Base-by-base conservation (phyloP, 2,329 filamentous ascomycete genomes). In the Phaeophleospora eucalypticola region DNA sequence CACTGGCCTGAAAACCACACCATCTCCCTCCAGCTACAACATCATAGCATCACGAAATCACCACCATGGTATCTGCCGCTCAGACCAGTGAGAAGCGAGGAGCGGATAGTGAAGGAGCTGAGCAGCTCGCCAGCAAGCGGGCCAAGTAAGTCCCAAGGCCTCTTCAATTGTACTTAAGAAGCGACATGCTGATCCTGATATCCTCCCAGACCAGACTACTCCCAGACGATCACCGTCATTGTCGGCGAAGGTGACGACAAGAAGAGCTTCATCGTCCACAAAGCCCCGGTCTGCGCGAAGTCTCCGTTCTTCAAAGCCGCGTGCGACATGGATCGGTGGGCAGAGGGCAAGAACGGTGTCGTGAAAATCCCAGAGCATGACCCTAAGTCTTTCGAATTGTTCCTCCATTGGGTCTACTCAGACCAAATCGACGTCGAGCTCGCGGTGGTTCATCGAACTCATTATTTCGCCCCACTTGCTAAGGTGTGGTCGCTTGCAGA, bases 221-320 rank as follows among this genome's bases (percentile, higher is more conserved):
- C 34, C 17, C 27, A 33, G 12, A 34, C 18, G 4, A 32, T 50
- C 19, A 29, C 27, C 6, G 34, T 46, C 3, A 12, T 50, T 1
- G 48, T 46, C 14, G 48, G 48, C 9, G 18, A 24, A 9, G 19
- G 35, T 12, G 35, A 36, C 12, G 12, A 39, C 15, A 24, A 41
- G n/a, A n/a, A n/a, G n/a, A n/a, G n/a, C n/a, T 45, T 45, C 36
- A n/a, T 17, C 3, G 36, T 46, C 17, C 46, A 49, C 42, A 40
- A 46, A 32, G 42, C 39, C 24, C 15, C 33, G 33, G 36, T 46
- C 17, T 49, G 49, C 42, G 34, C 15, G 4, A 43, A 18, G 1
- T 52, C 46, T 4, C 20, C 15, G 8, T 52, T 43, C 46, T 52
- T 52, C 38, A 38, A 43, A 19, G 41, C 46, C 7, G 49, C 49